Percentiles rank a stretch among this genome's conserved stretches.
Evolutionary conservation across 768 basidiomycete species (phyloP).

Genomic region (Russula olivacea): DNA sequence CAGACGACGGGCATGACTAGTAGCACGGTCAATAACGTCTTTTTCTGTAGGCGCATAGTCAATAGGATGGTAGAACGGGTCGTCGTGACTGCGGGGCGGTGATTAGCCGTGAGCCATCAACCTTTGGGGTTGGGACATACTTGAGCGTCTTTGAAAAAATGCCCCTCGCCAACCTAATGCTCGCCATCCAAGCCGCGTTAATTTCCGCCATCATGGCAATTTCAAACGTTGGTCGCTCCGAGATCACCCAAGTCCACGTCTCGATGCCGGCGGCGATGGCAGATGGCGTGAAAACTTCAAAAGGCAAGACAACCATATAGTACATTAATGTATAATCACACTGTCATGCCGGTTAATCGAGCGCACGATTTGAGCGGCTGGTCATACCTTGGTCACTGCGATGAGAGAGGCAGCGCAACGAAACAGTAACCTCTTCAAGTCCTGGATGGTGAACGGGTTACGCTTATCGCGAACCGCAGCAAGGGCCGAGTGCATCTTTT

Average conservation of each 20-base stretch:
- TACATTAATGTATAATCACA: constrained; percentile 81
- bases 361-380: neutral
- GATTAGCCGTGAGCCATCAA: constrained; percentile 14
- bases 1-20: constrained; percentile 62
- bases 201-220: constrained; percentile 82
- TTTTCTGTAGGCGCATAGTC: constrained; percentile 90
- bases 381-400: constrained; percentile 52
- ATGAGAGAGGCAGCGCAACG: constrained; percentile 80
- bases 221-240: constrained; percentile 77
- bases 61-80: constrained; percentile 83
- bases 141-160: constrained; percentile 78
- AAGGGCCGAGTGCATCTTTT: constrained; percentile 60
- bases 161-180: constrained; percentile 71
- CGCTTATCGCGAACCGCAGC: constrained; percentile 65
- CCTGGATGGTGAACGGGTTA: constrained; percentile 69
- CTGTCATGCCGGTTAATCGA: constrained; percentile 35
- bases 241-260: constrained; percentile 94
- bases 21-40: constrained; percentile 68
- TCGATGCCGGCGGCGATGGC: constrained; percentile 85
- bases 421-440: constrained; percentile 80
- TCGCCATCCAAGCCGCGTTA: constrained; percentile 79
- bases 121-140: constrained; percentile 42
- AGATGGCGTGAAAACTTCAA: constrained; percentile 82
- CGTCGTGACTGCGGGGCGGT: constrained; percentile 56
- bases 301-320: constrained; percentile 81